These are phyloP conservation scores for Pleurostoma richardsiae DNA, from an alignment of 2,329 filamentous ascomycete genomes.

Conservation along the genomic window DNA sequence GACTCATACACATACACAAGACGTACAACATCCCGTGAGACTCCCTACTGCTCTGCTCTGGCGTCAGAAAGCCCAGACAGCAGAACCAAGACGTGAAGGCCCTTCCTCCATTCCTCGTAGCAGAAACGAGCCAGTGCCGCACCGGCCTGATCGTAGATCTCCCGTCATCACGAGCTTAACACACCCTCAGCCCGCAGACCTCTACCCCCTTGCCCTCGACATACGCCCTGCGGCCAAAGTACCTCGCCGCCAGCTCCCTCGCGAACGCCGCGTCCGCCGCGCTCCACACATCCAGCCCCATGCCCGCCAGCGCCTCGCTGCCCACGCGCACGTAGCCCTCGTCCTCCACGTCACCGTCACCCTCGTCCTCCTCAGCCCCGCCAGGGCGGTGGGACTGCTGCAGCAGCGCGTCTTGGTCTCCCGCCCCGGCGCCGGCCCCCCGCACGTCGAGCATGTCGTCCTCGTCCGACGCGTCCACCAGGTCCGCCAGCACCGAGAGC, in stretches of 20 bases:
- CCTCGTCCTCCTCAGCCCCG: constrained; percentile 1
- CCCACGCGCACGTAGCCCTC: constrained; percentile 46
- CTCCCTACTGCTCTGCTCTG: too few species aligned
- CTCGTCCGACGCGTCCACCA: constrained; percentile 48
- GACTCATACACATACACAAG: too few species aligned
- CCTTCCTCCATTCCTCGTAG: too few species aligned
- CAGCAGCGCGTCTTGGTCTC: constrained; percentile 14
- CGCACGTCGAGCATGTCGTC: constrained; percentile 23
- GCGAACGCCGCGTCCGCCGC: constrained; percentile 65
- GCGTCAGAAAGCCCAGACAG: too few species aligned
- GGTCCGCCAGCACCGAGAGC: constrained; percentile 55
- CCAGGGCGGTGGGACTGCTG: constrained; percentile 5
- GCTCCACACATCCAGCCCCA: constrained; percentile 79
- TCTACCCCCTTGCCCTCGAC: constrained; percentile 67
- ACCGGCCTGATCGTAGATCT: too few species aligned
- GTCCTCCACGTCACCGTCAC: constrained; percentile 11
- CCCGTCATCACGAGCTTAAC: constrained; percentile 30
- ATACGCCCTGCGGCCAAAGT: constrained; percentile 59
- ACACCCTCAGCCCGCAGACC: constrained; percentile 69
- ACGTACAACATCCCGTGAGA: too few species aligned
- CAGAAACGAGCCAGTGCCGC: too few species aligned
- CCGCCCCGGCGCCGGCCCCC: constrained; percentile 24
- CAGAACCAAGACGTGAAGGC: too few species aligned
- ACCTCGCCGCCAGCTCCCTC: constrained; percentile 53
- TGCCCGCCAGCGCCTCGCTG: constrained; percentile 59